Conservation (phyloP, 148 eudicot species). For the Rhododendron ovatum region DNA sequence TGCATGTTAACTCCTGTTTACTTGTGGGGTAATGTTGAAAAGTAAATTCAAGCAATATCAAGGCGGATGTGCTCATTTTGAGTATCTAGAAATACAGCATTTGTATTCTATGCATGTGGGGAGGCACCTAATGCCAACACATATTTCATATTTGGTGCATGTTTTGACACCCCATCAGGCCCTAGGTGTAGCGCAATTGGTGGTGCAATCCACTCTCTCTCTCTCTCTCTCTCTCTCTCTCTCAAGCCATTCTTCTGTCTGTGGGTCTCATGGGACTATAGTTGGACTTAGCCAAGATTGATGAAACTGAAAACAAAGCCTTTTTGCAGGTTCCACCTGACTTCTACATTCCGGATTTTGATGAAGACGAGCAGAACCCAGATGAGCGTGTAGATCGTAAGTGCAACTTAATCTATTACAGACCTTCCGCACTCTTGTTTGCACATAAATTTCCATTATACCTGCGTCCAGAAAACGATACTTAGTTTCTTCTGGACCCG, state of each 20-base stretch:
- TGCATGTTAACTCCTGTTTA: not conserved
- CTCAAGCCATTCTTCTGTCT: not conserved
- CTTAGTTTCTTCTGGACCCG: constrained; percentile 2
- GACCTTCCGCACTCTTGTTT: not conserved
- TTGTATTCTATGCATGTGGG: not conserved
- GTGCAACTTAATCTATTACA: constrained; percentile 13
- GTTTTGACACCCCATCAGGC: not conserved
- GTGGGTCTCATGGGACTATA: not conserved
- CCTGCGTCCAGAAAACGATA: not conserved
- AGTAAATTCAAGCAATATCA: not conserved
- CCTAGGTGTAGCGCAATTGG: not conserved
- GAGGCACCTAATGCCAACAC: not conserved
- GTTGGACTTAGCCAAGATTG: too few relatives aligned
- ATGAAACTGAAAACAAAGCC: not conserved
- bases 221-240: too few relatives aligned
- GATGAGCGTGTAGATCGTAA: constrained; percentile 87
- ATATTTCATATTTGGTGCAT: not conserved
- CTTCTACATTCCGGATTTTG: constrained; percentile 91
- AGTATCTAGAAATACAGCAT: not conserved
- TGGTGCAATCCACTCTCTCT: not conserved
- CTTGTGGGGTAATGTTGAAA: not conserved
- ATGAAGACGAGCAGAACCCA: constrained; percentile 84
- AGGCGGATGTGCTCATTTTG: not conserved
- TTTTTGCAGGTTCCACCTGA: constrained; percentile 90
- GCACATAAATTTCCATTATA: not conserved